Conservation (phyloP, 2,329 filamentous ascomycete species). For the Colletotrichum caudatum region DNA sequence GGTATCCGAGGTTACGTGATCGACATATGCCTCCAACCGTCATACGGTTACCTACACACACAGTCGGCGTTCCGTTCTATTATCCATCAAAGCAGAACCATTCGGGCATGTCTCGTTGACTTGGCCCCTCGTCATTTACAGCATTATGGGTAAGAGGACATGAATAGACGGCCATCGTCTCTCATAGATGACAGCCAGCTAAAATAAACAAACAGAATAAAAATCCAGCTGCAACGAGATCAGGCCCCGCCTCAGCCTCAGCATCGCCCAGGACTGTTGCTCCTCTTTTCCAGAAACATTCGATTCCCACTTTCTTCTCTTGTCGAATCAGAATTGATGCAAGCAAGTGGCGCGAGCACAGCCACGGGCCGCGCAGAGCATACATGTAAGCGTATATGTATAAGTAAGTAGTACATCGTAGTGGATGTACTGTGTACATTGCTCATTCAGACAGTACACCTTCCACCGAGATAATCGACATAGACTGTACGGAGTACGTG, state of each 20-base stretch:
- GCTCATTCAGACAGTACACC: too few relatives aligned
- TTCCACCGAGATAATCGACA: neutral
- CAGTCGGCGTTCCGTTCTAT: too few relatives aligned
- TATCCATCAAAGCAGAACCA: neutral
- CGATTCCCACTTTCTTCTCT: neutral
- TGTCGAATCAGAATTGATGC: neutral
- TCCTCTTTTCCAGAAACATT: slow-evolving; percentile 22
- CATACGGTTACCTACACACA: neutral
- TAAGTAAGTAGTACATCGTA: too few relatives aligned
- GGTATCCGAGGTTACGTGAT: neutral
- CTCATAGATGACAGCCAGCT: neutral
- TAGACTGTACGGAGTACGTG: too few relatives aligned
- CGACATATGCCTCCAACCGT: neutral
- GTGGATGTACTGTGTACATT: too few relatives aligned
- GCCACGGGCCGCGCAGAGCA: neutral
- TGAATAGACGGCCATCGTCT: neutral
- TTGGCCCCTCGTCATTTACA: neutral
- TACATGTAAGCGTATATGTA: too few relatives aligned
- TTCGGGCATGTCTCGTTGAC: neutral
- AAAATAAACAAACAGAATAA: too few relatives aligned
- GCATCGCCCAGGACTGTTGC: too few relatives aligned
- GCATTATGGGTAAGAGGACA: neutral
- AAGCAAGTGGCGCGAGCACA: slow-evolving; percentile 20
- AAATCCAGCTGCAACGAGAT: neutral
- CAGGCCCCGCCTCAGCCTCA: neutral